These are phyloP conservation scores for Claviceps pazoutovae DNA, from an alignment of 2,329 filamentous ascomycete genomes.

Conservation along the genomic window DNA sequence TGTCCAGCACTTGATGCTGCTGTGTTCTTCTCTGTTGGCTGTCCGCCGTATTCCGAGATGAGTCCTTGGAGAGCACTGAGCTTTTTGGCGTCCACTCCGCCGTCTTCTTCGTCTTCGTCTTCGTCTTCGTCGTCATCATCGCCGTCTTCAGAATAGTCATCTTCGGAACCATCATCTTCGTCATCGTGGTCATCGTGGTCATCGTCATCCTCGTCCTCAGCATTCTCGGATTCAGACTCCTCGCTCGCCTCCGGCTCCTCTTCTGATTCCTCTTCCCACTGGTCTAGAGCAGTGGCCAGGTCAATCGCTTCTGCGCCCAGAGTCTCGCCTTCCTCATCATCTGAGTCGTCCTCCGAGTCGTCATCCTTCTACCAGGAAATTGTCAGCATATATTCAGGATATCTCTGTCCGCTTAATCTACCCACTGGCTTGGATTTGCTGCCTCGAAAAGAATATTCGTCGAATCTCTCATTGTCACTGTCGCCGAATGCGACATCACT, in stretches of 20 bases:
- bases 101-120: constrained; percentile 39
- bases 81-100: constrained; percentile 36
- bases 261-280: constrained; percentile 35
- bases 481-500: constrained; percentile 74
- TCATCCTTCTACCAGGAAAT: constrained; percentile 1
- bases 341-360: constrained; percentile 40
- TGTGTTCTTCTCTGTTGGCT: constrained; percentile 38
- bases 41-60: constrained; percentile 54
- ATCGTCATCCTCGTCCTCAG: constrained; percentile 30
- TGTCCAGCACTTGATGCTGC: constrained; percentile 34
- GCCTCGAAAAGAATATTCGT: constrained; percentile 50
- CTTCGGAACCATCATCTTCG: constrained; percentile 17
- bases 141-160: constrained; percentile 31
- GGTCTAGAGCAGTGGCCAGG: constrained; percentile 41
- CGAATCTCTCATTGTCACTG: constrained; percentile 75
- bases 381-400: not conserved
- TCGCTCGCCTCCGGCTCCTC: constrained; percentile 33
- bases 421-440: constrained; percentile 23
- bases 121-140: constrained; percentile 11
- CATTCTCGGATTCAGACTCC: constrained; percentile 27
- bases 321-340: constrained; percentile 42
- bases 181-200: constrained; percentile 34
- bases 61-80: constrained; percentile 53
- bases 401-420: not conserved
- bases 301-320: constrained; percentile 47